Evolutionary conservation across 2,329 filamentous ascomycete genomes (phyloP).

Genomic region (Colletotrichum sp.): DNA sequence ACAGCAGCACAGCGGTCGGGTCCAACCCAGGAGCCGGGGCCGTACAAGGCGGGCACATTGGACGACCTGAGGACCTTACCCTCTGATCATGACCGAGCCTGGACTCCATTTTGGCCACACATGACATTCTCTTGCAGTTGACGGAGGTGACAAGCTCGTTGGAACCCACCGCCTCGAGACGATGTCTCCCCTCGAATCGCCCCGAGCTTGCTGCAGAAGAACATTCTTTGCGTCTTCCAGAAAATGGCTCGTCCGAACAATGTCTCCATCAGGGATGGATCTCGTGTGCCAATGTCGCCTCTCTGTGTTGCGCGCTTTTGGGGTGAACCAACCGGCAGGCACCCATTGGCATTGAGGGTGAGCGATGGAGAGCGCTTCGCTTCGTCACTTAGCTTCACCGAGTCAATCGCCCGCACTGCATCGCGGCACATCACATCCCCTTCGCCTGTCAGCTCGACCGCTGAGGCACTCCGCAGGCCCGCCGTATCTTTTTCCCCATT

Average conservation of each 20-base stretch:
- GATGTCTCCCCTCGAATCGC: background rate
- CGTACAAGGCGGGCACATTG: background rate
- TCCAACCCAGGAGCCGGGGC: background rate
- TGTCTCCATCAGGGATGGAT: conserved; percentile 10
- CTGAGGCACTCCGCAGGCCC: background rate
- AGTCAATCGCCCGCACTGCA: background rate
- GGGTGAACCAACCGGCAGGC: conserved; percentile 2
- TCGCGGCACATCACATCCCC: background rate
- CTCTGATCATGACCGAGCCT: conserved; percentile 2
- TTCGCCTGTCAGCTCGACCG: conserved; percentile 2
- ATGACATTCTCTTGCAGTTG: background rate
- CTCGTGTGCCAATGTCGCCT: background rate
- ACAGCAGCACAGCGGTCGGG: background rate
- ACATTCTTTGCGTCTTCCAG: conserved; percentile 6
- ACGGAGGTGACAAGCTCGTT: background rate
- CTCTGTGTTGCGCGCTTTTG: conserved; percentile 2
- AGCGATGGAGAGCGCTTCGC: background rate
- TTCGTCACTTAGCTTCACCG: background rate
- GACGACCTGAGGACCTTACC: background rate
- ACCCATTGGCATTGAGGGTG: background rate
- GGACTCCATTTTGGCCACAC: conserved; percentile 10
- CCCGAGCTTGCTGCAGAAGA: background rate
- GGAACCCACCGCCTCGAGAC: conserved; percentile 5
- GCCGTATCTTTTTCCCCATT: background rate
- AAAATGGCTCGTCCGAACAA: conserved; percentile 21